A percentile compares a stretch with the other conserved stretches of the same genome.
Conservation (phyloP, 73 alveolate species). For the Blepharisma japonicum region DNA sequence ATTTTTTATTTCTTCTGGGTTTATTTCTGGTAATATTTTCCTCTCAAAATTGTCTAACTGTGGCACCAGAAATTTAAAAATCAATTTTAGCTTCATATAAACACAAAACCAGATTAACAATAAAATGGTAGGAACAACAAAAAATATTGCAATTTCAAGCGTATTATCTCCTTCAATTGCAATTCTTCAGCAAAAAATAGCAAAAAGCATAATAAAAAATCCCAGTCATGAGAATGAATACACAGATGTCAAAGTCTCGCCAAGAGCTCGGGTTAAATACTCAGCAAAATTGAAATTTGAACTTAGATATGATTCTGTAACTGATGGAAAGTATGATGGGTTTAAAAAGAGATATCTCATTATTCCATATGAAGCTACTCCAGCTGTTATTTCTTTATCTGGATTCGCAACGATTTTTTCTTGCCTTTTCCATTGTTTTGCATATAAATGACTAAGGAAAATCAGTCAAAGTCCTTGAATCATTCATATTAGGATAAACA, state of each 20-base stretch:
- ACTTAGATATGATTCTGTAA: neutral
- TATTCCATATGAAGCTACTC: neutral
- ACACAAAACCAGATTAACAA: neutral
- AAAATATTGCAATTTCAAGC: neutral
- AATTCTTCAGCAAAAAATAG: slow-evolving; percentile 6
- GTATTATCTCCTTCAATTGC: neutral
- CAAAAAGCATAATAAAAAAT: neutral
- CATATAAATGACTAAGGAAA: neutral
- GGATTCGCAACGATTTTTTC: neutral
- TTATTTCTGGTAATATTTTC: neutral
- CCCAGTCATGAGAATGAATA: slow-evolving; percentile 1
- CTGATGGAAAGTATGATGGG: neutral
- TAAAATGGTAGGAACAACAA: neutral
- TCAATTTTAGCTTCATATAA: neutral
- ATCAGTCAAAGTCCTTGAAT: slow-evolving; percentile 6
- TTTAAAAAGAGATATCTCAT: neutral
- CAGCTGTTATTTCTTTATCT: neutral
- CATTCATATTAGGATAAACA: neutral
- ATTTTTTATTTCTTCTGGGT: neutral
- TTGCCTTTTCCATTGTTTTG: neutral
- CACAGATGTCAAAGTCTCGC: neutral
- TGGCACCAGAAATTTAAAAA: neutral
- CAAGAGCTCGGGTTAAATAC: slow-evolving; percentile 10
- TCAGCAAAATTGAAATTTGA: slow-evolving; percentile 2
- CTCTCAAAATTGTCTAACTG: neutral